Percentiles rank a stretch among this genome's conserved stretches.
Evolutionary conservation across 805 yeast genomes (phyloP).

Genomic region (Pichia gijzeniarum): DNA sequence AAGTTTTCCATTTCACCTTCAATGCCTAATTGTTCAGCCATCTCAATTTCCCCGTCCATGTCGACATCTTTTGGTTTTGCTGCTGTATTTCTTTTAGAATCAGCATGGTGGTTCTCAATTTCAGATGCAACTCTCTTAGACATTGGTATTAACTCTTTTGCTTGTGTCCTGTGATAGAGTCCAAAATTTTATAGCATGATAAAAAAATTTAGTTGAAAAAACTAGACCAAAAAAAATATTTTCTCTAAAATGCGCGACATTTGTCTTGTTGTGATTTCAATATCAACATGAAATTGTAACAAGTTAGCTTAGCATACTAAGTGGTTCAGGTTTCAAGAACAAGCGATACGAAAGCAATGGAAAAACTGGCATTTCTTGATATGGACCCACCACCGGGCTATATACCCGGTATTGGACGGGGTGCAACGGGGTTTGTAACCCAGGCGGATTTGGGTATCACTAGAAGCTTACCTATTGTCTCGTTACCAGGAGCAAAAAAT

Average conservation of each 20-base stretch:
- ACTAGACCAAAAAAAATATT: neutral
- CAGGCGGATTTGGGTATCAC: constrained; percentile 66
- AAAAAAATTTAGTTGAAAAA: neutral
- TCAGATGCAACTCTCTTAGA: constrained; percentile 32
- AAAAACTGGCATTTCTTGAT: constrained; percentile 60
- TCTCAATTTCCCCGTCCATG: constrained; percentile 32
- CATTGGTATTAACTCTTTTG: too few relatives aligned
- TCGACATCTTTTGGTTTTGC: constrained; percentile 18
- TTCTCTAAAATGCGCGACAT: too few relatives aligned
- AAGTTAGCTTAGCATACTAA: too few relatives aligned
- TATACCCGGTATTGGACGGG: constrained; percentile 89
- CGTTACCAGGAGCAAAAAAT: constrained; percentile 11
- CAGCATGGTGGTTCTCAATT: constrained; percentile 10
- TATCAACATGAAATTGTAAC: too few relatives aligned
- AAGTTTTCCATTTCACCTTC: constrained; percentile 73
- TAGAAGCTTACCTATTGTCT: constrained; percentile 28
- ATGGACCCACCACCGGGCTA: constrained; percentile 87
- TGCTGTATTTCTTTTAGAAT: constrained; percentile 13
- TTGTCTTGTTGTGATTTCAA: too few relatives aligned
- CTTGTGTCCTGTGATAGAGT: neutral
- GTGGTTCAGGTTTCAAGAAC: too few relatives aligned
- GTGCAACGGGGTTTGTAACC: constrained; percentile 90
- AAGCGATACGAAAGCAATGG: neutral
- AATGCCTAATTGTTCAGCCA: constrained; percentile 49
- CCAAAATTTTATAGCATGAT: neutral